Percentiles rank a stretch among this genome's conserved stretches.
phyloP scores from a whole-genome alignment of 805 yeast species.

The Kuraishia hungarica region DNA sequence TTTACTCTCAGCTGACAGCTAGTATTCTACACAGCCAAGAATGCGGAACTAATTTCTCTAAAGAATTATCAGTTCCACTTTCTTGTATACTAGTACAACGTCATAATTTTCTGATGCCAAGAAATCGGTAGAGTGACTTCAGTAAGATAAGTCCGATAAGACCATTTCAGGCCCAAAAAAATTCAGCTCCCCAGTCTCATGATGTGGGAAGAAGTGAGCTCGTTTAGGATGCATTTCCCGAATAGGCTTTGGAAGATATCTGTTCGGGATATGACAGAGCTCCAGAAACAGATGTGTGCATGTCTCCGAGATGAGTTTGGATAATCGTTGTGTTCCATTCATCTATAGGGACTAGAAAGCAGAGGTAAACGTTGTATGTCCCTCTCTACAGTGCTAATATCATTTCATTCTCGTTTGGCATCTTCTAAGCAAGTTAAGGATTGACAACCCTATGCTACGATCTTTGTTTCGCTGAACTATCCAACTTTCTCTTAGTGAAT shows the following conservation, averaged over 20 bases:
- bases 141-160: background rate
- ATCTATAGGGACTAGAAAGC: too few relatives aligned
- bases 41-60: too few relatives aligned
- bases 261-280: background rate
- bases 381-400: too few relatives aligned
- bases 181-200: background rate
- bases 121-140: background rate
- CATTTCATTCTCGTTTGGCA: too few relatives aligned
- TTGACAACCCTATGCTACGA: too few relatives aligned
- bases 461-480: too few relatives aligned
- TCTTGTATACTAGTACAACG: background rate
- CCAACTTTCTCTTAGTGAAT: too few relatives aligned
- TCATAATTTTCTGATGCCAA: background rate
- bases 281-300: background rate
- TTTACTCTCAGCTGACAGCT: background rate
- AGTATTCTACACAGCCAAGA: background rate
- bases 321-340: too few relatives aligned
- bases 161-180: background rate
- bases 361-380: too few relatives aligned
- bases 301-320: too few relatives aligned
- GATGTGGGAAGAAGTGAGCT: background rate
- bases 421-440: too few relatives aligned
- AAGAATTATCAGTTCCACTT: background rate
- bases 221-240: background rate
- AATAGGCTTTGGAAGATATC: background rate